Evolutionary conservation across 2,329 filamentous ascomycete genomes (phyloP).

Genomic region (Aspergillus nomiae): DNA sequence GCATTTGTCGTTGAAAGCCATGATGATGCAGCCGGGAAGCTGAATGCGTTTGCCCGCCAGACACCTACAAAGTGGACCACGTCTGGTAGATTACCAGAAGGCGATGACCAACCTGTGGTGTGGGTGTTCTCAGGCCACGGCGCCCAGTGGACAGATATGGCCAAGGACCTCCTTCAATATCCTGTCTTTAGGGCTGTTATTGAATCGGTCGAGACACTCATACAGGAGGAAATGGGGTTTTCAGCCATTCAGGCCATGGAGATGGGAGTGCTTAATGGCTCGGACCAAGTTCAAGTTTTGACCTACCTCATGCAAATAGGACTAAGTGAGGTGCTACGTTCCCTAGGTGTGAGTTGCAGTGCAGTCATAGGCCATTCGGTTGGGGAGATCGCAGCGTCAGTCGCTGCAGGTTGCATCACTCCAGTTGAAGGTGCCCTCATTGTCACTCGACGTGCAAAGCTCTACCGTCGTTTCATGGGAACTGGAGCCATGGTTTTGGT

Average conservation of each 20-base stretch:
- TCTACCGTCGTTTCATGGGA: conserved; percentile 35
- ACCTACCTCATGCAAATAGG: conserved; percentile 39
- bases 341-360: conserved; percentile 27
- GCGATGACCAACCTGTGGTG: conserved; percentile 20
- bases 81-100: conserved; percentile 17
- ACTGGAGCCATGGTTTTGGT: conserved; percentile 14
- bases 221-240: conserved; percentile 19
- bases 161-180: conserved; percentile 34
- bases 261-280: conserved; percentile 7
- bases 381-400: conserved; percentile 45
- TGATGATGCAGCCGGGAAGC: conserved; percentile 15
- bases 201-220: conserved; percentile 26
- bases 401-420: conserved; percentile 25
- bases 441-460: conserved; percentile 34
- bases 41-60: neutral
- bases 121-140: conserved; percentile 49
- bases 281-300: conserved; percentile 15
- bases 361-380: conserved; percentile 48
- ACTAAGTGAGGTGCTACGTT: conserved; percentile 32
- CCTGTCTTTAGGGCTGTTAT: conserved; percentile 23
- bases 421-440: conserved; percentile 39
- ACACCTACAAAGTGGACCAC: conserved; percentile 7
- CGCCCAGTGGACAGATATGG: conserved; percentile 46
- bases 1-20: conserved; percentile 1
- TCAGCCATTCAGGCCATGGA: conserved; percentile 8